Conservation (phyloP, 805 yeast species). For the Lachancea nothofagi region DNA sequence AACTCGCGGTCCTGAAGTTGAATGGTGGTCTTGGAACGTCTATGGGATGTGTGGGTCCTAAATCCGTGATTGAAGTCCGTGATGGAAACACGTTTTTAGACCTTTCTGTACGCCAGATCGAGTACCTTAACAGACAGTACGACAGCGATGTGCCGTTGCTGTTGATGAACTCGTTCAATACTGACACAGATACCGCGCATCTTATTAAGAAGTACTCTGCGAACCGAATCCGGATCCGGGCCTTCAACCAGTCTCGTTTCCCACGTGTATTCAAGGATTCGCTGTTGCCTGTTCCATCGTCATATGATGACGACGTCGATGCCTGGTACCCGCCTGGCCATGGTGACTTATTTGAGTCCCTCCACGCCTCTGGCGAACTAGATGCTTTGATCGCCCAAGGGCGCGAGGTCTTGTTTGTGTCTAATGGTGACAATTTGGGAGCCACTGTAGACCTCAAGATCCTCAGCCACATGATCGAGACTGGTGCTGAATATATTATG, state of each 20-base stretch:
- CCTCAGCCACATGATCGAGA: slow-evolving; percentile 85
- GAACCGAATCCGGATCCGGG: slow-evolving; percentile 88
- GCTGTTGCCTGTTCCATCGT: slow-evolving; percentile 87
- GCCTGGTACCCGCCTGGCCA: slow-evolving; percentile 99
- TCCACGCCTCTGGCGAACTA: slow-evolving; percentile 84
- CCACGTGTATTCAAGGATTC: slow-evolving; percentile 96
- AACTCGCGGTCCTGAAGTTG: slow-evolving; percentile 90
- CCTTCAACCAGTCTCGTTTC: slow-evolving; percentile 96
- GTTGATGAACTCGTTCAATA: slow-evolving; percentile 97
- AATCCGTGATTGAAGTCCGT: slow-evolving; percentile 95
- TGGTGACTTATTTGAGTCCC: slow-evolving; percentile 92
- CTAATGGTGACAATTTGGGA: slow-evolving; percentile 97
- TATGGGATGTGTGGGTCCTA: slow-evolving; percentile 99
- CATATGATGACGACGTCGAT: slow-evolving; percentile 65
- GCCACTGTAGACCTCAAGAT: slow-evolving; percentile 94
- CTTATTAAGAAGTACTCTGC: slow-evolving; percentile 95
- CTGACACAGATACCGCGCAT: slow-evolving; percentile 90
- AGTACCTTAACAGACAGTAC: slow-evolving; percentile 82
- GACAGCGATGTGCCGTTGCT: slow-evolving; percentile 92
- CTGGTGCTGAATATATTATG: slow-evolving; percentile 93
- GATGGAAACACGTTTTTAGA: slow-evolving; percentile 97
- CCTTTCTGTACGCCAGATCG: slow-evolving; percentile 93
- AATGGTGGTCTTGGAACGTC: slow-evolving; percentile 99
- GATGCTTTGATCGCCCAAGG: slow-evolving; percentile 88
- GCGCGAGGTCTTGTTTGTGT: slow-evolving; percentile 89